Percentiles rank a stretch among this genome's conserved stretches.
Conservation (phyloP, 805 yeast species). For the Starmerella apicola region DNA sequence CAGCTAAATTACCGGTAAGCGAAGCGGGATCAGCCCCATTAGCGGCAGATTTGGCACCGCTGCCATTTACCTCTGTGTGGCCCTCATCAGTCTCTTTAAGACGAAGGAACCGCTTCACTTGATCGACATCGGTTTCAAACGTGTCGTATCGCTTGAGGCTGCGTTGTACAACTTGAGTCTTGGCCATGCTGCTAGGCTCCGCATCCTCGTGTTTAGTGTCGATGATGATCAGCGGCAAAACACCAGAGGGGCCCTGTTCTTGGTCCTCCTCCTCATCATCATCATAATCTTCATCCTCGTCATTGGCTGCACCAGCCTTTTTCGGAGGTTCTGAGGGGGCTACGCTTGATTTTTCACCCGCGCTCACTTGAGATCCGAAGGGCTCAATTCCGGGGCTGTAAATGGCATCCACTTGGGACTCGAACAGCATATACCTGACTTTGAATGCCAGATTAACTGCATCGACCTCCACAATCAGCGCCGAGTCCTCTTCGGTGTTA, state of each 20-base stretch:
- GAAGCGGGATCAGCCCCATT: conserved; percentile 6
- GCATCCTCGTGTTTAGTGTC: conserved; percentile 17
- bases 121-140: conserved; percentile 59
- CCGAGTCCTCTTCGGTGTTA: conserved; percentile 6
- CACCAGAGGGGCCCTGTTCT: conserved; percentile 20
- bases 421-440: conserved; percentile 33
- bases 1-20: neutral
- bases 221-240: conserved; percentile 11
- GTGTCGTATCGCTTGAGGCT: conserved; percentile 52
- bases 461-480: conserved; percentile 22
- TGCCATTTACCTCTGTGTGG: neutral
- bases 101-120: conserved; percentile 59
- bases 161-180: conserved; percentile 28
- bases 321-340: neutral
- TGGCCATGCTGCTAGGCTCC: conserved; percentile 17
- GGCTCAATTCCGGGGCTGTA: neutral
- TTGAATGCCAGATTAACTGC: conserved; percentile 28
- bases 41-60: neutral
- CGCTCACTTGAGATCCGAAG: neutral
- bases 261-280: conserved; percentile 22
- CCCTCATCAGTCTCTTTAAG: conserved; percentile 48
- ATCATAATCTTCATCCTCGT: conserved; percentile 32
- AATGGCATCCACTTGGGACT: conserved; percentile 12
- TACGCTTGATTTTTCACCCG: neutral
- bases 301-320: conserved; percentile 9